Evolutionary conservation across 768 basidiomycete genomes (phyloP), one percentile per base, ranked within the genome.

Genomic region (Lactarius psammicola): DNA sequence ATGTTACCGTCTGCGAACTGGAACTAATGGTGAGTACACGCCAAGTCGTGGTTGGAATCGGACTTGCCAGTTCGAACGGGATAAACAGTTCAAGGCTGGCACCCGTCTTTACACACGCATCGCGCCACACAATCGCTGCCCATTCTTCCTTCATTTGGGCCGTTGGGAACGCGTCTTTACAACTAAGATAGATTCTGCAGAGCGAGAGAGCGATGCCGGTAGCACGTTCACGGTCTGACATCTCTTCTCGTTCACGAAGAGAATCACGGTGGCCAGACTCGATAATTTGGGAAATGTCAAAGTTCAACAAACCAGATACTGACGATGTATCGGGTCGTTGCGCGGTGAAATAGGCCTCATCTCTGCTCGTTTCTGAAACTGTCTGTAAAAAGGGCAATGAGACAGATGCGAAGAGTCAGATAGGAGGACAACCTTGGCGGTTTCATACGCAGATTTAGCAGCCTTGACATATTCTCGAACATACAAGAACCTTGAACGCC

Each of bases 121-220:
- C 60, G 10, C 8, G 28, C 65, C 65, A 66, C 9, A 23, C 65
- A 10, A 2, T 9, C 3, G 2, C 33, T n/a, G 4, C 56, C 60
- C 60, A 66, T 1, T 30, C 13, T 0, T 15, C 26, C 38, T 28
- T 53, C 23, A 1, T 28, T 28, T 34, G 0, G 17, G 30, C 20
- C 5, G 56, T 34, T 0, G 65, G 60, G 38, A 66, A 66, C n/a
- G 60, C 60, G 18, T 66, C 51, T 31, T 54, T 59, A 31, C 65
- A 66, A 56, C 23, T 18, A 18, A 66, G 56, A 8, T 54, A 30
- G n/a, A 46, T 36, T 20, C 65, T 30, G 20, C 34, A 58, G 5
- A 62, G 49, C 8, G 38, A 10, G 28, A 31, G 49, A 13, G 60
- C 60, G 10, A 44, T 20, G 15, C n/a, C 38, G 3, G 31, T 38